Evolutionary conservation across 2,329 filamentous ascomycete species (phyloP), one percentile per base, ranked within the genome.

Genomic region (Aspergillus thermomutatus): DNA sequence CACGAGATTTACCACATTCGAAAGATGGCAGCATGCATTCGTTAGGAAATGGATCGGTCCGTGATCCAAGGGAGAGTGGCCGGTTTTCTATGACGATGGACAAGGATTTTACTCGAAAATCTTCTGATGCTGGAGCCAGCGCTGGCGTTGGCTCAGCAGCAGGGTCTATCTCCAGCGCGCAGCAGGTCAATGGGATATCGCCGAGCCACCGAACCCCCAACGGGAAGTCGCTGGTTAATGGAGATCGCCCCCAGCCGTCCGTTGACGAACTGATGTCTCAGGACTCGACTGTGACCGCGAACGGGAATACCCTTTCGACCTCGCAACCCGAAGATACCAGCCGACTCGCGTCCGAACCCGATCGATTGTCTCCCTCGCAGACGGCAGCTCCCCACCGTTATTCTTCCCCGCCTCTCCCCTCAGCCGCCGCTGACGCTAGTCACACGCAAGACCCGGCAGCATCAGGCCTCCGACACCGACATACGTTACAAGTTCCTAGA

Each of bases 401-500:
- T 56, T 76, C 75, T 8, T 76, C 75, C 11, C 75, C 75, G 5
- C 71, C 71, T 4, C 86, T 87, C 2, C 86, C 88, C 9, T 80
- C 87, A 17, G 31, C 31, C 3, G 61, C 70, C 51, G 68, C 83
- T 66, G 84, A 85, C 64, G 75, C 77, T 53, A 69, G 75, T 26
- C 70, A 81, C 11, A 76, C 81, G 1, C 82, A 83, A 47, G 81
- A 86, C 41, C 78, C 84, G 8, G 79, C 80, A 14, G 77, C 80
- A 31, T 75, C 83, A 21, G 82, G 84, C 54, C 77, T 93, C 50
- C 88, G 89, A 72, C 91, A 96, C 59, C 86, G 92, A 62, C 89
- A 96, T 75, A 96, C 91, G 0, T 81, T 97, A 26, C 91, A 96
- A 73, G 91, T 96, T 0, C 92, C 92, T 7, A 90, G 87, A 73